Evolutionary conservation across 305 asterid genomes (phyloP), one percentile per base, ranked within the genome.

Genomic region (Striga hermonthica): DNA sequence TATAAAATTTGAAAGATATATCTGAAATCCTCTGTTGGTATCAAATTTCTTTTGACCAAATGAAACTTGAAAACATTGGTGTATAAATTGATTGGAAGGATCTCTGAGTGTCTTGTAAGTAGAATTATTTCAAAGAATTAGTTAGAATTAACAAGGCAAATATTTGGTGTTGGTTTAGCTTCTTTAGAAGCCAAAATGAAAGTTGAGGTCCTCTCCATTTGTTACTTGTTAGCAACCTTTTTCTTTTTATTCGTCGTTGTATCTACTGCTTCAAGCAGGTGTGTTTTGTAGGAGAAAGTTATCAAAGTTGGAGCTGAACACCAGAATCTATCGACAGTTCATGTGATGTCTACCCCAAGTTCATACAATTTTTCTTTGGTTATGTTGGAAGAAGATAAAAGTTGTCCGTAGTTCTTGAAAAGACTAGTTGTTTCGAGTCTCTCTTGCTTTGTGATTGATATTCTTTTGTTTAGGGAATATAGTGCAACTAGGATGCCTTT

Each of bases 181-280:
- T 9, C 60, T 14, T 16, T 52, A 40, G 45, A n/a, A 37, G 47
- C 7, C 47, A 41, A 6, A 41, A 2, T 41, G 47, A 41, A 22
- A 22, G 31, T 22, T 22, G 1, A 22, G 31, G 31, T 22, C 31
- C 31, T 22, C 31, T 22, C 31, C 7, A 5, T 41, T 1, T 41
- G 10, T 41, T 41, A 5, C 6, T 1, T 41, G 10, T 41, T 41
- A 12, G 5, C 9, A 62, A 37, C 10, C 45, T 36, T 48, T 53
- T 57, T 57, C 38, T 50, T 3, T 9, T 68, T 50, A 1, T 4
- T 3, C 35, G 1, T 9, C 49, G 41, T 3, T 6, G 15, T 10
- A n/a, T 57, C 41, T 37, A 62, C 50, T 76, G 68, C 74, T 67
- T 77, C 34, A 48, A 56, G 61, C 3, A 14, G 37, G 56, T 55